Base-by-base conservation (phyloP, 2,329 filamentous ascomycete genomes). In the Juglanconis juglandina region DNA sequence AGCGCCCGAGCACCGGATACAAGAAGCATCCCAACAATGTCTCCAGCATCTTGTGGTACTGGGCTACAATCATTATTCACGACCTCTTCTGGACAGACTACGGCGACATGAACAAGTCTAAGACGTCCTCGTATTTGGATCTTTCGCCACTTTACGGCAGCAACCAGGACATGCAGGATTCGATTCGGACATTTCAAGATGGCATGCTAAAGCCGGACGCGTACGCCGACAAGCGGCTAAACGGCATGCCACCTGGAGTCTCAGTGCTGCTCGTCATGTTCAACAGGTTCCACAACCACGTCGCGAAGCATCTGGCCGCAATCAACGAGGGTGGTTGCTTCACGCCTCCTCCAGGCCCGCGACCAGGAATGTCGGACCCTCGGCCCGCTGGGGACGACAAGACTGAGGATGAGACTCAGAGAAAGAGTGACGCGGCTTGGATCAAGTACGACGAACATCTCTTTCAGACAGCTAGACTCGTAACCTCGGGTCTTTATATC, bases 261-360 rank as follows among this genome's bases (percentile, higher is more conserved):
- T 82, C 85, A 59, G 86, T 90, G 4, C 68, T 93, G 3, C 75
- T 93, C 34, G 81, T 93, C 72, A 91, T 92, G 89, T 88, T 92
- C 75, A 89, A 88, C 68, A 83, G 87, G 32, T 96, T 96, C 75
- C 94, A 97, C 75, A 97, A 98, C 74, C 83, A 95, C 65, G 85
- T 92, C 0, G 92, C 90, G 1, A 83, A 87, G 57, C 89, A 94
- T 63, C 78, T 97, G 17, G 90, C 90, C 0, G 77, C 82, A n/a
- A 94, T 97, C 73, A 96, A 97, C 68, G 93, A 97, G 68, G 85
- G 86, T 49, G 87, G 86, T 14, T 84, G 90, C 30, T 97, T 96
- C 74, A 84, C 81, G 0, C 87, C 86, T 62, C 91, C 91, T 0
- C 68, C 77, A 0, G 73, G 54, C 6, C 58, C 47, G 9, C 61